These are phyloP conservation scores for Emmonsia crescens DNA, from an alignment of 2,329 filamentous ascomycete genomes.

Conservation along the genomic window DNA sequence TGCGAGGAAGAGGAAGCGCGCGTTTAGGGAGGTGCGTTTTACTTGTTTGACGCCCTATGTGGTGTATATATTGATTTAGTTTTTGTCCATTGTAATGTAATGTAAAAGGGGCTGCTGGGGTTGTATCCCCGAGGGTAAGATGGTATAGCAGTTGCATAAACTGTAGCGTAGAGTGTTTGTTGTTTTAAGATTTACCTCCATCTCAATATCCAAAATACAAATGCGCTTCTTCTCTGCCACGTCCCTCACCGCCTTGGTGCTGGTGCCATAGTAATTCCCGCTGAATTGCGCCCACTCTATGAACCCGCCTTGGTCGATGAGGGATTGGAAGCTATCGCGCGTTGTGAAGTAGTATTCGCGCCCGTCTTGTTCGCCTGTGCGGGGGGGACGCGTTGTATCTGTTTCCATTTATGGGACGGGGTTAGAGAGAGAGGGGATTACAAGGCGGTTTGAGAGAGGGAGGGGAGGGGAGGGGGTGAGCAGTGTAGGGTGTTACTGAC, in stretches of 20 bases:
- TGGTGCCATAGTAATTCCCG: constrained; percentile 79
- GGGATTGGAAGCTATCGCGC: constrained; percentile 53
- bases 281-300: constrained; percentile 82
- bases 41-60: constrained; percentile 93
- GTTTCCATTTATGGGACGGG: too few relatives aligned
- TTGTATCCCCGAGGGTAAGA: too few relatives aligned
- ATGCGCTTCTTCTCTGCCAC: constrained; percentile 60
- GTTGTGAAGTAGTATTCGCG: constrained; percentile 71
- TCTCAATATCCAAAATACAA: constrained; percentile 89
- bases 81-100: too few relatives aligned
- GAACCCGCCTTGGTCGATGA: constrained; percentile 62
- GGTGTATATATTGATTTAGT: too few relatives aligned
- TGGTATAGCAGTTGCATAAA: too few relatives aligned
- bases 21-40: constrained; percentile 60
- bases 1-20: constrained; percentile 74
- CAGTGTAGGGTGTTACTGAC: constrained; percentile 16
- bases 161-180: too few relatives aligned
- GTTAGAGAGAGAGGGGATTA: too few relatives aligned
- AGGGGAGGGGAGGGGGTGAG: constrained; percentile 7
- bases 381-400: constrained; percentile 72
- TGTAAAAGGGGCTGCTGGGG: too few relatives aligned
- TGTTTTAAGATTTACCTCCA: too few relatives aligned
- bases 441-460: constrained; percentile 15
- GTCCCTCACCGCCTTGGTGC: constrained; percentile 64
- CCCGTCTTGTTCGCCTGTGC: constrained; percentile 63